Percentiles rank a stretch among this genome's conserved stretches.
Conservation (phyloP, 225 moss, liverwort and hornwort species). For the Polytrichum formosum region DNA sequence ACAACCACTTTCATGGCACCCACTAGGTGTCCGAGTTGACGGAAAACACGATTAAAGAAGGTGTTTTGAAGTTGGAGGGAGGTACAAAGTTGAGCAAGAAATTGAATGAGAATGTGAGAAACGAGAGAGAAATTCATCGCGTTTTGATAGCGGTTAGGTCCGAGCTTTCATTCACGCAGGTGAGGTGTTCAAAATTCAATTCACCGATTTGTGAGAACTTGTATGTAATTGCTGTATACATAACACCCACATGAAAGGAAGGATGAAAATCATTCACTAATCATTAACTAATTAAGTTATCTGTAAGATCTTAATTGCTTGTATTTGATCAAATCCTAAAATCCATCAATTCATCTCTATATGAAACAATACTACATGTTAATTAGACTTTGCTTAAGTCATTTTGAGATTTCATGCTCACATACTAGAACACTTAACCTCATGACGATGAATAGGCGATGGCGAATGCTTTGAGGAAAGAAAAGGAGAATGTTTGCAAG, state of each 20-base stretch:
- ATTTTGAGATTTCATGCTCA: neutral
- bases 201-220: neutral
- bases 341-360: no score
- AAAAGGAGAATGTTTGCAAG: conserved; percentile 44
- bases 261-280: no score
- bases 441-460: conserved; percentile 43
- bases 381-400: neutral
- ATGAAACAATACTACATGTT: neutral
- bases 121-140: conserved; percentile 40
- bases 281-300: no score
- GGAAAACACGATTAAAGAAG: conserved; percentile 40
- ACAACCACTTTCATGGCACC: no score
- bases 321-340: no score
- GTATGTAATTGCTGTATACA: no score
- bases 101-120: conserved; percentile 51
- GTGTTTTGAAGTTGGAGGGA: conserved; percentile 29
- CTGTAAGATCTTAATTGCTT: no score
- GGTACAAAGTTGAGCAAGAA: conserved; percentile 34
- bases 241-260: no score
- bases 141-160: conserved; percentile 62
- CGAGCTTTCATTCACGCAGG: conserved; percentile 82
- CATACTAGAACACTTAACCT: neutral
- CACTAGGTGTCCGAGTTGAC: conserved; percentile 54
- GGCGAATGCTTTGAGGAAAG: conserved; percentile 51
- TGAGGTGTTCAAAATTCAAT: conserved; percentile 4